Evolutionary conservation across 768 basidiomycete genomes (phyloP), one percentile per base, ranked within the genome.

Genomic region (Goffeauzyma gilvescens): DNA sequence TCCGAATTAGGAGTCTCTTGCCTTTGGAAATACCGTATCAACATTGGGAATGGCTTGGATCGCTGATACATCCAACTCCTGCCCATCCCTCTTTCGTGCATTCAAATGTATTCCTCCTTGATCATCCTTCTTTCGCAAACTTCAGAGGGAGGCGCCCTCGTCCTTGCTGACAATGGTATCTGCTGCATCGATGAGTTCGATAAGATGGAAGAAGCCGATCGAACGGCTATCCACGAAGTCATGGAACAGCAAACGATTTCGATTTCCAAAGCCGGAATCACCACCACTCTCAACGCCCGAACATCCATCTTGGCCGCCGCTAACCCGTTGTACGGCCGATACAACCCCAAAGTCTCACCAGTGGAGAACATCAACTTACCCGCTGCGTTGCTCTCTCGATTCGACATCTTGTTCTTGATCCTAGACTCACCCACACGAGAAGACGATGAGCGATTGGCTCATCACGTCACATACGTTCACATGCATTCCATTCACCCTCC

Each of bases 151-250:
- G 93, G 93, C 22, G 93, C 93, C n/a, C 75, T 98, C 41, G 93
- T 98, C 13, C 74, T 98, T 35, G 90, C 93, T 9, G 93, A 98
- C 64, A 98, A 98, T 52, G 93, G 93, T 22, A 98, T 98, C 57
- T 95, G 89, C 68, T 96, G 90, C 64, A 98, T 98, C 50, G 93
- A 98, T 53, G 93, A 98, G 61, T 98, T 98, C 59, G 93, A 98
- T 69, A 96, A 98, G 64, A 98, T 98, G 93, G 93, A 96, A 52
- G 93, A 98, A 66, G 64, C 84, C 0, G 93, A 96, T 63, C 72
- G 93, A 52, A 96, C 93, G 2, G 85, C 93, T 12, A 96, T 98
- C 49, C 93, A 98, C 67, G 93, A 98, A 72, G 93, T 98, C 47
- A 98, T 98, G 93, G 70, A 71, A 55, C 70, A 71, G 52, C 70